phyloP scores from a whole-genome alignment of 352 stramenopile genomes.

The Globisporangium okanoganense region DNA sequence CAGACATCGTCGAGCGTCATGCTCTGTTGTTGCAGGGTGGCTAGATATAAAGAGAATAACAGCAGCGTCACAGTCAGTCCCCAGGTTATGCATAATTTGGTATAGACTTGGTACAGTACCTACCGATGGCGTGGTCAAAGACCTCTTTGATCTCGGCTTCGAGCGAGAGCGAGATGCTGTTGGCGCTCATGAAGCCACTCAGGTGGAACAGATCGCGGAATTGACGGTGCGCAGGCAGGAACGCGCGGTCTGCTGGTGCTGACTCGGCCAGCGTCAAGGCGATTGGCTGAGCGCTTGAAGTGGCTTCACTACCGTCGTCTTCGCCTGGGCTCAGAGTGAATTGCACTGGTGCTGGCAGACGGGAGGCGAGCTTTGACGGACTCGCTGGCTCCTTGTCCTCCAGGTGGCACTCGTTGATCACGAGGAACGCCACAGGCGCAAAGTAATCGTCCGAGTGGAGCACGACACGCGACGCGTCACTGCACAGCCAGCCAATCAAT shows the following conservation, averaged over 20 bases:
- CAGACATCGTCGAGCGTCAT: constrained; percentile 88
- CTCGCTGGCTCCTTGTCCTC: constrained; percentile 78
- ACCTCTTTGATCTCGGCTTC: constrained; percentile 64
- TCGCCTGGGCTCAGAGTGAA: not conserved
- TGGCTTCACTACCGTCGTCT: not conserved
- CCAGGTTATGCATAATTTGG: too few species aligned
- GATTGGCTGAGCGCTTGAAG: not conserved
- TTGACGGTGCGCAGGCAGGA: constrained; percentile 23
- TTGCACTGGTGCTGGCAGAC: constrained; percentile 16
- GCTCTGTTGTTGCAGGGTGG: constrained; percentile 25
- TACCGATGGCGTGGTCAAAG: constrained; percentile 31
- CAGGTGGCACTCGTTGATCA: constrained; percentile 87
- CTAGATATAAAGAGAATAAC: too few species aligned
- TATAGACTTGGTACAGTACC: too few species aligned
- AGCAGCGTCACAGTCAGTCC: too few species aligned
- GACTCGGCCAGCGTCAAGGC: constrained; percentile 12
- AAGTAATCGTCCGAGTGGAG: constrained; percentile 91
- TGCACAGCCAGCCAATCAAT: constrained; percentile 18
- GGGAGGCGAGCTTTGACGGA: constrained; percentile 31
- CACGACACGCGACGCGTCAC: constrained; percentile 90
- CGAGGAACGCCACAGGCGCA: constrained; percentile 90
- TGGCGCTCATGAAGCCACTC: constrained; percentile 52
- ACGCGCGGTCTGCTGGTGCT: constrained; percentile 10
- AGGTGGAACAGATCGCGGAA: constrained; percentile 74
- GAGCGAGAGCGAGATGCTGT: constrained; percentile 33